A percentile compares a stretch with the other conserved stretches of the same genome.
Conservation (phyloP, 2,329 filamentous ascomycete genomes). For the Gaeumannomyces sp. region DNA sequence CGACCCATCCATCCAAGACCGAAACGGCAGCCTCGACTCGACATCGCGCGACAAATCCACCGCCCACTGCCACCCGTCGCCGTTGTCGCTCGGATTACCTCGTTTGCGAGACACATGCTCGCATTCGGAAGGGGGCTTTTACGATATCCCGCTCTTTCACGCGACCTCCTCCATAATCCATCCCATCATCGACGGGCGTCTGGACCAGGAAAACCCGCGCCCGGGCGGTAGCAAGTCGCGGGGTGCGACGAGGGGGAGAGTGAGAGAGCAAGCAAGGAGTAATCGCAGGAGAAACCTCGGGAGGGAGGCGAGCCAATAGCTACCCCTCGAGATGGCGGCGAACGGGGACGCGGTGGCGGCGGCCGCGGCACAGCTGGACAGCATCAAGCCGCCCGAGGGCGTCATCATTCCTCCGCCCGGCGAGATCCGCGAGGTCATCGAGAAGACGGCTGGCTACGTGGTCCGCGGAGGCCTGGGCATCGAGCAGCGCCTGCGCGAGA, state of each 20-base stretch:
- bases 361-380: conserved; percentile 47
- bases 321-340: conserved; percentile 21
- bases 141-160: background rate
- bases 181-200: background rate
- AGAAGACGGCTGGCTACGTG: conserved; percentile 93
- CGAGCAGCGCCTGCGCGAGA: conserved; percentile 79
- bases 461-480: conserved; percentile 62
- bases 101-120: background rate
- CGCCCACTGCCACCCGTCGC: too few species aligned
- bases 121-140: background rate
- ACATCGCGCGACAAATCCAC: background rate
- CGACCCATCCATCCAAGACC: background rate
- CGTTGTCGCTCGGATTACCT: background rate
- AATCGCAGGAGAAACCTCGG: background rate
- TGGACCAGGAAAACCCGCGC: background rate
- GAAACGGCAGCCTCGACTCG: background rate
- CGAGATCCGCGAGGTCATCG: conserved; percentile 76
- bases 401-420: conserved; percentile 80
- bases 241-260: background rate
- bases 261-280: background rate
- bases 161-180: too few species aligned
- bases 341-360: conserved; percentile 47
- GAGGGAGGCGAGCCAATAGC: background rate
- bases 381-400: conserved; percentile 72
- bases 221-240: background rate